Evolutionary conservation across 345 rosid genomes (phyloP), one percentile per base, ranked within the genome.

Genomic region (Citrus hindsii): DNA sequence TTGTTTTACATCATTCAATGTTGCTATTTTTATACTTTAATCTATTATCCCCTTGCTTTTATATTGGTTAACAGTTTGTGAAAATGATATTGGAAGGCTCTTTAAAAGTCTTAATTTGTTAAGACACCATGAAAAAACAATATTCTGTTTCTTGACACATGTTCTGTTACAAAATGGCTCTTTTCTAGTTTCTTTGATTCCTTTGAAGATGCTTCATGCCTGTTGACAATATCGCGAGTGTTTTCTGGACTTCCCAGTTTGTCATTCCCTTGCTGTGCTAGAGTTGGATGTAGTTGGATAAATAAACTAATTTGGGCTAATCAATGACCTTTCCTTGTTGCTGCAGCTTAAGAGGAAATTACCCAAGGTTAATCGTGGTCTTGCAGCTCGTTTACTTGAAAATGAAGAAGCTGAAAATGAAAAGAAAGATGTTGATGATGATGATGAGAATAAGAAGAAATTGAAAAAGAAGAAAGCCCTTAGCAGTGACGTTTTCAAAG

Each of bases 391-490:
- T 71, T 85, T 93, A 65, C 80, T 84, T 70, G 83, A 86, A 71
- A 81, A 86, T 35, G 97, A 91, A 79, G 95, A 87, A 71, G 86
- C 69, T 55, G 94, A 87, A 79, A 86, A 84, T 67, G 92, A 85
- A 66, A 85, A 76, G 74, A 84, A 83, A 66, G 88, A 67, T 37
- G 80, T 35, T 7, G 94, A 86, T 25, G 82, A 38, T 7, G 94
- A 86, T 25, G 82, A 73, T 73, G 96, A 91, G 73, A 73, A 74
- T 14, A 89, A 88, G 85, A 95, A 90, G 86, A 85, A 70, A 74
- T 88, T 90, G 9, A 93, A 87, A 90, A 95, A 87, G 82, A 95
- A 87, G 91, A 95, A 88, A 86, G 87, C 81, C 51, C 86, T 95
- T 77, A 46, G 81, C 76, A 30, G 74, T 48, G 92, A 87, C 18